Evolutionary conservation across 441 rosid genomes (phyloP).

Genomic region (Adansonia rubrostipa): DNA sequence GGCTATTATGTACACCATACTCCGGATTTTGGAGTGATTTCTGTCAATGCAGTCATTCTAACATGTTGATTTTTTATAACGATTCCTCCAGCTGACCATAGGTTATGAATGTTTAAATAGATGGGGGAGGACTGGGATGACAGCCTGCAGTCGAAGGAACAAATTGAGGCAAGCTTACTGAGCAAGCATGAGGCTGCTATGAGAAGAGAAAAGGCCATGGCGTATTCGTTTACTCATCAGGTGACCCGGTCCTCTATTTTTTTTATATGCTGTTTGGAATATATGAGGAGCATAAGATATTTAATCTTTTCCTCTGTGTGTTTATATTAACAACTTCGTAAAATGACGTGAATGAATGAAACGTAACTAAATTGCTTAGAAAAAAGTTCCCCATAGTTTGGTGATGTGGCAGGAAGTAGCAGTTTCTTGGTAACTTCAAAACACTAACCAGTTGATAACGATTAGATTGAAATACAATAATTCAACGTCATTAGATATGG

Average conservation of each 20-base stretch:
- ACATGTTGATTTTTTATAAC: not conserved
- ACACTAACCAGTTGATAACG: not conserved
- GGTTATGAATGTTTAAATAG: slow-evolving; percentile 39
- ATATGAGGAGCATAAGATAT: not conserved
- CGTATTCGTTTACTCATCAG: slow-evolving; percentile 79
- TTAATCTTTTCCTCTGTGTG: not conserved
- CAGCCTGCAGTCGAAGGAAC: slow-evolving; percentile 68
- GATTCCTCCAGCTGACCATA: not conserved
- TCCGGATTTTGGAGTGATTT: not conserved
- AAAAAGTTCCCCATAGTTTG: not conserved
- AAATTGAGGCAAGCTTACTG: slow-evolving; percentile 58
- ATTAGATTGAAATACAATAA: not conserved
- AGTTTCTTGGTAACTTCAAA: not conserved
- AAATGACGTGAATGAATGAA: not conserved
- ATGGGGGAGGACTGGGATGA: slow-evolving; percentile 70
- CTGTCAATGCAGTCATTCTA: not conserved
- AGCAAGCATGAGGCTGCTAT: slow-evolving; percentile 65
- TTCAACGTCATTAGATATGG: not conserved
- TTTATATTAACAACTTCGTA: not conserved
- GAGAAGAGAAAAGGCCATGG: slow-evolving; percentile 73
- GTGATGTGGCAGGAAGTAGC: not conserved
- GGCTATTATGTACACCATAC: not conserved
- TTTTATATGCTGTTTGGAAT: not conserved
- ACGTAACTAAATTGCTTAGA: not conserved
- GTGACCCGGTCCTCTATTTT: slow-evolving; percentile 37